Conservation (phyloP, 176 grass and related monocot genomes). For the Cenchrus purpureus region DNA sequence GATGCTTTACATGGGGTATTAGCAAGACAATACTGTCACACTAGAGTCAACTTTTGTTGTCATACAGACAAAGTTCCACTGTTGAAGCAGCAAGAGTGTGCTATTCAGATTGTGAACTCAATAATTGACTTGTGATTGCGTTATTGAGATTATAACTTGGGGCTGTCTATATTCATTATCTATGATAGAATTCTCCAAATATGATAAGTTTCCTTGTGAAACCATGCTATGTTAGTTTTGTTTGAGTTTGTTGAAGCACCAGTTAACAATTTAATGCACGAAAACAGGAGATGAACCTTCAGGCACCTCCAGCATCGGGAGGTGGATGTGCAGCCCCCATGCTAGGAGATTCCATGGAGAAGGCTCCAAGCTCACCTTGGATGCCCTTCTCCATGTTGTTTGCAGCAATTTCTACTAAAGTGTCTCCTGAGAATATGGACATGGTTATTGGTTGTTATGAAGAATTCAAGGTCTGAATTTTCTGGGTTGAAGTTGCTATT, state of each 20-base stretch:
- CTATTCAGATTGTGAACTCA: conserved; percentile 52
- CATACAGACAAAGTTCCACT: conserved; percentile 60
- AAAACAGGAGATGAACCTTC: conserved; percentile 61
- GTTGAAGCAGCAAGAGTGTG: conserved; percentile 53
- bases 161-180: conserved; percentile 57
- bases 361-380: conserved; percentile 79
- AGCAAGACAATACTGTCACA: conserved; percentile 32
- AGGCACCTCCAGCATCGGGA: conserved; percentile 53
- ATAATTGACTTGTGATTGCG: conserved; percentile 50
- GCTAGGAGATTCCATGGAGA: conserved; percentile 58
- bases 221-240: conserved; percentile 36
- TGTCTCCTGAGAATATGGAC: conserved; percentile 84
- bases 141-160: conserved; percentile 57
- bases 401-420: conserved; percentile 94
- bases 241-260: conserved; percentile 25
- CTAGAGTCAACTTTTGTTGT: conserved; percentile 50
- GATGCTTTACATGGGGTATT: conserved; percentile 38
- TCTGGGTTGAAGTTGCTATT: not conserved
- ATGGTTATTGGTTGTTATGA: conserved; percentile 84
- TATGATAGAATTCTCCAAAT: conserved; percentile 65
- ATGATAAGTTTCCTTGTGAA: conserved; percentile 59
- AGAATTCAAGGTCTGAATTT: conserved; percentile 79
- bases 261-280: conserved; percentile 31
- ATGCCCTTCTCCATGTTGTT: conserved; percentile 99
- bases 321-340: conserved; percentile 56